phyloP scores from a whole-genome alignment of 1,284 basidiomycete genomes.

The Austropuccinia psidii region DNA sequence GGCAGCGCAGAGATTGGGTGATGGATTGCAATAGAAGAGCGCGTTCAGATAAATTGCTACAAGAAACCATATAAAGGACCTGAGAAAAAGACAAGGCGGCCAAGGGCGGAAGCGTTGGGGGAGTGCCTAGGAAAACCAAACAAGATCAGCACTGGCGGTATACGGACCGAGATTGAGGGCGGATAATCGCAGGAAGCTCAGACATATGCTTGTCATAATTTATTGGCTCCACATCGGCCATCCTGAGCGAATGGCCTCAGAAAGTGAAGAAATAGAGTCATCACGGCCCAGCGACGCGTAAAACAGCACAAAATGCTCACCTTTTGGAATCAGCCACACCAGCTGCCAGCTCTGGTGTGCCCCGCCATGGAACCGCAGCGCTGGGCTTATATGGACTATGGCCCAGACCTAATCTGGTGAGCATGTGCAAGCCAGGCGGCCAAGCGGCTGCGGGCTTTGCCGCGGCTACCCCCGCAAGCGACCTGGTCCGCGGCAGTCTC shows the following conservation, averaged over 20 bases:
- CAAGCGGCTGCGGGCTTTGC: too few relatives aligned
- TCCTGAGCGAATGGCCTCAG: background rate
- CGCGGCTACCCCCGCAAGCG: too few relatives aligned
- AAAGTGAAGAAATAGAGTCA: conserved; percentile 37
- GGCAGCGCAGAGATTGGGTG: too few relatives aligned
- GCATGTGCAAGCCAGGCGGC: background rate
- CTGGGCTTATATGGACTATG: background rate
- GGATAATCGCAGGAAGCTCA: conserved; percentile 31
- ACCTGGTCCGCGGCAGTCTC: background rate
- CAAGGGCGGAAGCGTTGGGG: background rate
- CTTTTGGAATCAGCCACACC: background rate
- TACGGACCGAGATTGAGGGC: too few relatives aligned
- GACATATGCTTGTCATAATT: conserved; percentile 35
- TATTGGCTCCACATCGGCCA: conserved; percentile 7
- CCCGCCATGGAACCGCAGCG: background rate
- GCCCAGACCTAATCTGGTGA: background rate
- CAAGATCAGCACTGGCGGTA: too few relatives aligned
- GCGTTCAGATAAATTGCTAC: too few relatives aligned
- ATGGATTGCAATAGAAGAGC: too few relatives aligned
- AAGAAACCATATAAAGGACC: too few relatives aligned
- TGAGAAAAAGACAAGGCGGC: too few relatives aligned
- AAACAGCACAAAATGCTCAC: background rate
- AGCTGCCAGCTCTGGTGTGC: background rate
- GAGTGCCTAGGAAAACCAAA: background rate
- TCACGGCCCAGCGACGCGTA: background rate